Conservation (phyloP, 164 flowering plant species). For the Vitis cinerea region DNA sequence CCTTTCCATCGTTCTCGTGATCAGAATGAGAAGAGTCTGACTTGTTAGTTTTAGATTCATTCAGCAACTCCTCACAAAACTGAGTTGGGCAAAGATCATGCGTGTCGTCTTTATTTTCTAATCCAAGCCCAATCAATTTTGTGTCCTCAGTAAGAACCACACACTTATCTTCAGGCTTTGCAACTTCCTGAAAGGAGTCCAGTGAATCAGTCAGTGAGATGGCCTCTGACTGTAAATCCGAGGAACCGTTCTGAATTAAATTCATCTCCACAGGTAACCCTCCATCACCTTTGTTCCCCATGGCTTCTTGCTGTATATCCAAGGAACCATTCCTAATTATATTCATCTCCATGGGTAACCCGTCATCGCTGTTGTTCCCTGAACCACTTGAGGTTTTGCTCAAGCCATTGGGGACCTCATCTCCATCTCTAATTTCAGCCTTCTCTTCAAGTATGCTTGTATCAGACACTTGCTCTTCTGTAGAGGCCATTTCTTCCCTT, state of each 20-base stretch:
- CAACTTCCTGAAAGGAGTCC: slow-evolving; percentile 18
- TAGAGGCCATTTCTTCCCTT: slow-evolving; percentile 3
- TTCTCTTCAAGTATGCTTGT: neutral
- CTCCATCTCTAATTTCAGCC: neutral
- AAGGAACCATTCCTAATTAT: neutral
- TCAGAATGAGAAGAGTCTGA: slow-evolving; percentile 9
- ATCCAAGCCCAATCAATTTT: slow-evolving; percentile 12
- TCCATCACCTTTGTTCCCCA: neutral
- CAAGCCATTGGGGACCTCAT: neutral
- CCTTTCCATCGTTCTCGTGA: slow-evolving; percentile 9
- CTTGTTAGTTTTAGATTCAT: slow-evolving; percentile 13
- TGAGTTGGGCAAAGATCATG: slow-evolving; percentile 3
- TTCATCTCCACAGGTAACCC: slow-evolving; percentile 5
- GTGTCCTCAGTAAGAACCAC: slow-evolving; percentile 19
- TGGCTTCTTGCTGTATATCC: too few relatives aligned
- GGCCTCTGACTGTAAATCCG: slow-evolving; percentile 12
- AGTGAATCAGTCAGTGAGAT: slow-evolving; percentile 8
- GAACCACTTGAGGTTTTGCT: neutral
- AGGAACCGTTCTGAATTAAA: slow-evolving; percentile 7
- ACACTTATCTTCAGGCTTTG: slow-evolving; percentile 21
- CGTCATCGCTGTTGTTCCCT: neutral
- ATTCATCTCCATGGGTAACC: slow-evolving; percentile 4
- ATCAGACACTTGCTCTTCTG: slow-evolving; percentile 7
- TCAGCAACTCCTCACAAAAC: slow-evolving; percentile 4
- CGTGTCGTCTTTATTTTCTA: slow-evolving; percentile 13